A percentile compares a stretch with the other conserved stretches of the same genome.
Conservation (phyloP, 441 rosid species). For the Melastoma candidum region DNA sequence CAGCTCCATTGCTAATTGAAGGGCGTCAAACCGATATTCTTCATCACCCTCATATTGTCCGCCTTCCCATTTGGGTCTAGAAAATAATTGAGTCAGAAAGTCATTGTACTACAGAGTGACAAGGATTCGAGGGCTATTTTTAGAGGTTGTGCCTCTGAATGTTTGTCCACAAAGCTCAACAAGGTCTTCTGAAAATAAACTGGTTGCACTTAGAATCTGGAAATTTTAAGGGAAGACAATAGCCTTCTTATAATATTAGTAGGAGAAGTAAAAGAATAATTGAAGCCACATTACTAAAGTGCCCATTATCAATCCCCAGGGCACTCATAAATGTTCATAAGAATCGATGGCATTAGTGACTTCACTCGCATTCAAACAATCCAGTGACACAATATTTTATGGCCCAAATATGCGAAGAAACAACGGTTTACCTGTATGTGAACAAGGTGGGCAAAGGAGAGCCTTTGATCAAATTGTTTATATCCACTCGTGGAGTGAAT, state of each 20-base stretch:
- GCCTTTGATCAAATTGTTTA: constrained; percentile 35
- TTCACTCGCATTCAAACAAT: not conserved
- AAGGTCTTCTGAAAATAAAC: too few species aligned
- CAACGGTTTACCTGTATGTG: constrained; percentile 60
- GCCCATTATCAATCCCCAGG: too few species aligned
- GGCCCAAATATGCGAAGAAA: not conserved
- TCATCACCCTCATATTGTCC: constrained; percentile 92
- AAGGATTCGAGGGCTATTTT: constrained; percentile 5
- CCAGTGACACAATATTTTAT: not conserved
- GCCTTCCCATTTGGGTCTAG: constrained; percentile 92
- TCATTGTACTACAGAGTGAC: constrained; percentile 2
- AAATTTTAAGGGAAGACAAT: too few species aligned
- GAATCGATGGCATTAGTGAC: not conserved
- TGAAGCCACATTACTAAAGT: too few species aligned
- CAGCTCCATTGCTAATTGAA: constrained; percentile 72
- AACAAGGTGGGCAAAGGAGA: constrained; percentile 73
- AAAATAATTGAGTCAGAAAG: constrained; percentile 4
- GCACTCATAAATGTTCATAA: not conserved
- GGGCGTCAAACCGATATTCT: constrained; percentile 45
- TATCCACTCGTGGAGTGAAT: constrained; percentile 37
- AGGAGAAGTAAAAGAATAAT: too few species aligned
- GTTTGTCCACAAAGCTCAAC: too few species aligned
- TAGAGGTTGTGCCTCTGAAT: not conserved
- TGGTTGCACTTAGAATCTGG: too few species aligned
- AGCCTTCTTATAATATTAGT: too few species aligned